These are phyloP conservation scores for Phytophthora cajani DNA, from an alignment of 352 stramenopile species.

Conservation along the genomic window DNA sequence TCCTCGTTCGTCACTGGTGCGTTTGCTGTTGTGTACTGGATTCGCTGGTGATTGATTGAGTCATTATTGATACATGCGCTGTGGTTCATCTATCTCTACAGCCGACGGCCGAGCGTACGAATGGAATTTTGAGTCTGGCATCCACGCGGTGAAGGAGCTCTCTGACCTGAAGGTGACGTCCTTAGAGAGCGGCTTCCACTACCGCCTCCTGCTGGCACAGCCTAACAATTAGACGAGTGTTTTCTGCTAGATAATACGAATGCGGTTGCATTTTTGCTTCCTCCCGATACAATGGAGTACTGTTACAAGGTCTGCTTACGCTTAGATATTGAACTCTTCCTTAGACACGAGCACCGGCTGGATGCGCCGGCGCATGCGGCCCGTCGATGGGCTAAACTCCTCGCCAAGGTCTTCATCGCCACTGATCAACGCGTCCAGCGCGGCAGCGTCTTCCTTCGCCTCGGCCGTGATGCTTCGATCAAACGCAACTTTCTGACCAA, in stretches of 20 bases:
- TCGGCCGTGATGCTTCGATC: slow-evolving; percentile 42
- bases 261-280: slow-evolving; percentile 24
- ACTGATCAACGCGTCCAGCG: slow-evolving; percentile 28
- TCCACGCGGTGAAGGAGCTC: slow-evolving; percentile 56
- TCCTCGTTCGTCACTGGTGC: slow-evolving; percentile 72
- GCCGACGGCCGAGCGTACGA: slow-evolving; percentile 73
- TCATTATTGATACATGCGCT: slow-evolving; percentile 1
- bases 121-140: slow-evolving; percentile 70
- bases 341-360: slow-evolving; percentile 56
- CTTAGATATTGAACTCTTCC: slow-evolving; percentile 70
- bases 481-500: slow-evolving; percentile 53
- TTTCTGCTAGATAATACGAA: slow-evolving; percentile 23
- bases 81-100: slow-evolving; percentile 10
- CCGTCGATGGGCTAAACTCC: slow-evolving; percentile 37
- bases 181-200: slow-evolving; percentile 81
- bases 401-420: slow-evolving; percentile 29
- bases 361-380: slow-evolving; percentile 56
- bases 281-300: slow-evolving; percentile 32
- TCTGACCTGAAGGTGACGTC: slow-evolving; percentile 49
- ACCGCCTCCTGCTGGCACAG: slow-evolving; percentile 65
- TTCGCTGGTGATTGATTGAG: slow-evolving; percentile 4
- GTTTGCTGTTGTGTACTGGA: neutral
- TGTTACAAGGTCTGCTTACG: slow-evolving; percentile 33
- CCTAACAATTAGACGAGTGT: slow-evolving; percentile 25
- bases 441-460: slow-evolving; percentile 18